phyloP scores from a whole-genome alignment of 2,329 filamentous ascomycete genomes.

The Exophiala calicioides region DNA sequence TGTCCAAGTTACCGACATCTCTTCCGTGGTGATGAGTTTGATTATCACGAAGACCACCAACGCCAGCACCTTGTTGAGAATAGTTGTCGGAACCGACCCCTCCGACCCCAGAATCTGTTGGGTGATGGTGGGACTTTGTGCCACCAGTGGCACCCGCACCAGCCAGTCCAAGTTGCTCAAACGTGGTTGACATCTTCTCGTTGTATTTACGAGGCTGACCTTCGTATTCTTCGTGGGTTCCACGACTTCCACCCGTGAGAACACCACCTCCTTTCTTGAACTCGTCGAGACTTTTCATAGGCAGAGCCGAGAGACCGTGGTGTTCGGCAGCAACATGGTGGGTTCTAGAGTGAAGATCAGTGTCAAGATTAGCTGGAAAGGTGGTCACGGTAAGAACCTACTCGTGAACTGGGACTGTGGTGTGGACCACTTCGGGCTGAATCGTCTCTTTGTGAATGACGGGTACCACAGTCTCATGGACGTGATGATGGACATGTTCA shows the following conservation, averaged over 20 bases:
- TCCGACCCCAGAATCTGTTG: constrained; percentile 17
- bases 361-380: too few relatives aligned
- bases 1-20: too few relatives aligned
- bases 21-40: neutral
- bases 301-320: constrained; percentile 65
- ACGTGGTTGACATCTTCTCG: constrained; percentile 22
- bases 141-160: constrained; percentile 9
- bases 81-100: constrained; percentile 11
- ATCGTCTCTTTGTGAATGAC: constrained; percentile 70
- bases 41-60: too few relatives aligned
- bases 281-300: constrained; percentile 64
- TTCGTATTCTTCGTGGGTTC: constrained; percentile 53
- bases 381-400: too few relatives aligned
- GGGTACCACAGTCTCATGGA: constrained; percentile 70
- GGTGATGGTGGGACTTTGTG: constrained; percentile 6
- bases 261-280: constrained; percentile 60
- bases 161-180: constrained; percentile 17
- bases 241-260: constrained; percentile 45
- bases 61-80: neutral
- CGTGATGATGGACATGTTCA: constrained; percentile 62
- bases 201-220: constrained; percentile 43
- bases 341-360: constrained; percentile 30
- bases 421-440: constrained; percentile 63
- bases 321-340: constrained; percentile 68
- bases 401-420: constrained; percentile 71